These are phyloP conservation scores for Wickerhamiella brachini DNA, from an alignment of 805 yeast species.

Conservation along the genomic window DNA sequence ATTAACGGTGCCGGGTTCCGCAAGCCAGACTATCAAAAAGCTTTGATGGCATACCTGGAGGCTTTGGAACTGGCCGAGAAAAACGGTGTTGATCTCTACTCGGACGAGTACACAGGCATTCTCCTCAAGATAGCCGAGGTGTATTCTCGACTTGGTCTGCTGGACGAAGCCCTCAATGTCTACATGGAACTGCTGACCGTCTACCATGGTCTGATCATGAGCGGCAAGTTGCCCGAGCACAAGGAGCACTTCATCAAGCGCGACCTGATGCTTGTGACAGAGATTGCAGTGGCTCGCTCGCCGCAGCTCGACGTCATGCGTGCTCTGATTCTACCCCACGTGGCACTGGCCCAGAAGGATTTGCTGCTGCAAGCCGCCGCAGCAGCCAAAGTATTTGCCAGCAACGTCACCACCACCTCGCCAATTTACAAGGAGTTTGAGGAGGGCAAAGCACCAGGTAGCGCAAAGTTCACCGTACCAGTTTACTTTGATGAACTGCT, in stretches of 20 bases:
- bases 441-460: neutral
- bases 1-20: slow-evolving; percentile 42
- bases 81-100: slow-evolving; percentile 39
- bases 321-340: slow-evolving; percentile 46
- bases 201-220: slow-evolving; percentile 37
- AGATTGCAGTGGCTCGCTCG: slow-evolving; percentile 39
- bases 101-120: slow-evolving; percentile 81
- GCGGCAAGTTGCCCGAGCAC: slow-evolving; percentile 28
- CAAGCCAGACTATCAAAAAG: slow-evolving; percentile 44
- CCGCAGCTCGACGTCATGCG: slow-evolving; percentile 34
- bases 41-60: slow-evolving; percentile 57
- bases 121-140: slow-evolving; percentile 79
- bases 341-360: slow-evolving; percentile 53
- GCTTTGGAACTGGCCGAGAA: slow-evolving; percentile 54
- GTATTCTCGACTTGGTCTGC: slow-evolving; percentile 56
- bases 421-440: neutral
- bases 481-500: slow-evolving; percentile 60
- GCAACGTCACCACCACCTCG: slow-evolving; percentile 32
- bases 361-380: slow-evolving; percentile 27
- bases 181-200: slow-evolving; percentile 51
- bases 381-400: slow-evolving; percentile 9
- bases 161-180: slow-evolving; percentile 48
- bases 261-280: slow-evolving; percentile 55
- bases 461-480: neutral
- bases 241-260: slow-evolving; percentile 53